phyloP scores from a whole-genome alignment of 306 rosid genomes.

The Vigna nakashimae region DNA sequence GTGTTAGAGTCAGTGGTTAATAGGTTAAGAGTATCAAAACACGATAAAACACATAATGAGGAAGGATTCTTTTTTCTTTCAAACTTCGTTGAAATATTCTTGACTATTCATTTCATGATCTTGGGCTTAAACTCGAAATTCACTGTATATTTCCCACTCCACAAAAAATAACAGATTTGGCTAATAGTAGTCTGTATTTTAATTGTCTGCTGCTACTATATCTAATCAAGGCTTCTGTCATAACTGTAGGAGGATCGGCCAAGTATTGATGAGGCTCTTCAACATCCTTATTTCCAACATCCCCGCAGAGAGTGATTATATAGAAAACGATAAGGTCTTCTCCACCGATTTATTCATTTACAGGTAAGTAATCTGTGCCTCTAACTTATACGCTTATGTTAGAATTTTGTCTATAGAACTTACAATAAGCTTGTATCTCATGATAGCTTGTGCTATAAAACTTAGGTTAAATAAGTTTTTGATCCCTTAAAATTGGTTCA shows the following conservation, averaged over 20 bases:
- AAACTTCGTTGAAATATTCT: neutral
- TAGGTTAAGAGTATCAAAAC: no score
- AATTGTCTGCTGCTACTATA: constrained; percentile 22
- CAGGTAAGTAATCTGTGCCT: constrained; percentile 32
- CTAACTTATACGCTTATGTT: neutral
- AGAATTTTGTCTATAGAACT: neutral
- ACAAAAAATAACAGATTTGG: neutral
- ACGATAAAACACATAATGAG: neutral
- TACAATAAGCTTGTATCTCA: neutral
- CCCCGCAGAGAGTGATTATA: constrained; percentile 55
- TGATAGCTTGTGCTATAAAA: neutral
- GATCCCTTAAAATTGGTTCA: no score
- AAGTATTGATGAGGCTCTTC: constrained; percentile 79
- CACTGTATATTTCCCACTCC: neutral
- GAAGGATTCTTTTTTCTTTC: neutral
- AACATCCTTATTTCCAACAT: constrained; percentile 83
- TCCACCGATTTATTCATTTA: constrained; percentile 11
- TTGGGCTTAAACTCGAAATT: neutral
- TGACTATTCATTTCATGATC: neutral
- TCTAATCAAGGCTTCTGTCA: constrained; percentile 30
- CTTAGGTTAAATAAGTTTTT: neutral
- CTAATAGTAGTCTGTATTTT: constrained; percentile 16
- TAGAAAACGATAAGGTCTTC: constrained; percentile 3
- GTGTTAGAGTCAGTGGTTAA: no score
- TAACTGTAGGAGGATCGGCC: constrained; percentile 79